A percentile compares a stretch with the other conserved stretches of the same genome.
phyloP scores from a whole-genome alignment of 441 rosid genomes.

The Macaranga tanarius region DNA sequence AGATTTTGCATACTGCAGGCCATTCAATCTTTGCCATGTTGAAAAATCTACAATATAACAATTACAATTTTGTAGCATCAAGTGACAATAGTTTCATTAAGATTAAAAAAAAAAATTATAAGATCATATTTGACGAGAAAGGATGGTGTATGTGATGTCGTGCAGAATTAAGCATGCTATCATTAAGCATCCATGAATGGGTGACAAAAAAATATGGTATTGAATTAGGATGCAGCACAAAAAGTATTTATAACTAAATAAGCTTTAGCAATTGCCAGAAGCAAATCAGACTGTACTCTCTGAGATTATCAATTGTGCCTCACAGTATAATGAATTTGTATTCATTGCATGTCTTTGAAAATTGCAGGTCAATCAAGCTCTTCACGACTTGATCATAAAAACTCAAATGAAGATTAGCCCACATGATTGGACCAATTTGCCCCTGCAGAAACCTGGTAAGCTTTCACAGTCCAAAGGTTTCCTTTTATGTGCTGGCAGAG shows the following conservation, averaged over 20 bases:
- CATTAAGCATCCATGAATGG: conserved; percentile 3
- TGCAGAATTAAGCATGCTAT: not conserved
- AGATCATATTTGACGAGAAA: not conserved
- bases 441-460: conserved; percentile 54
- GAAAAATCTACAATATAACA: conserved; percentile 4
- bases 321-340: not conserved
- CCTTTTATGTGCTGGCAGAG: not conserved
- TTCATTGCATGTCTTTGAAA: not conserved
- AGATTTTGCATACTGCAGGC: conserved; percentile 7
- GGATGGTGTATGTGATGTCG: not conserved
- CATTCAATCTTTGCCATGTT: not conserved
- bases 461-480: not conserved
- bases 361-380: conserved; percentile 90
- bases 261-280: not conserved
- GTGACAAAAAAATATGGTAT: not conserved
- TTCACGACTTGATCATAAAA: conserved; percentile 63
- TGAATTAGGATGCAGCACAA: not conserved
- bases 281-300: not conserved
- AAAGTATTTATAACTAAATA: not conserved
- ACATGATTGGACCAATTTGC: conserved; percentile 75
- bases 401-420: conserved; percentile 55
- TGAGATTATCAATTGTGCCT: not conserved
- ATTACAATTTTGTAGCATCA: not conserved
- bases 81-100: not conserved
- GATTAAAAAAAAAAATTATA: not conserved